Conservation (phyloP, 768 basidiomycete species). For the Ramaria sp. region DNA sequence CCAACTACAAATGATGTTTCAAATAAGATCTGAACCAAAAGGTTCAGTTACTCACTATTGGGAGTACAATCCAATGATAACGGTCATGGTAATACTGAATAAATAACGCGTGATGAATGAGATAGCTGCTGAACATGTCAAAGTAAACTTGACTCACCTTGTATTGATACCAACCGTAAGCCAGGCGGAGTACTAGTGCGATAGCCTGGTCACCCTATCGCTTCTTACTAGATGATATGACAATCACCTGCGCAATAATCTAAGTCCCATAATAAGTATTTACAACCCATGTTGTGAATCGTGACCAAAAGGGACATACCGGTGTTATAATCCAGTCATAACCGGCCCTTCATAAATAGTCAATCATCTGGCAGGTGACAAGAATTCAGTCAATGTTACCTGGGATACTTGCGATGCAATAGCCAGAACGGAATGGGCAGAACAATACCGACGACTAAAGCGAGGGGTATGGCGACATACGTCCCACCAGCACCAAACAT, state of each 20-base stretch:
- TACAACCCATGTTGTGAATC: neutral
- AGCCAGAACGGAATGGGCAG: constrained; percentile 17
- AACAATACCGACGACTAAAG: constrained; percentile 15
- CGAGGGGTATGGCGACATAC: constrained; percentile 16
- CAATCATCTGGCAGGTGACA: neutral
- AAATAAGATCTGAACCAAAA: neutral
- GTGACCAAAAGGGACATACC: neutral
- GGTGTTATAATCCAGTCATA: neutral
- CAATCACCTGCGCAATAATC: neutral
- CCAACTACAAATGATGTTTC: constrained; percentile 6
- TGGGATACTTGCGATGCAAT: constrained; percentile 11
- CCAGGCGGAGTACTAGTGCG: constrained; percentile 17
- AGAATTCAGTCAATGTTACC: neutral
- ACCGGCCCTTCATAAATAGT: neutral
- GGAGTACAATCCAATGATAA: constrained; percentile 16
- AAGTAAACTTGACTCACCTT: neutral
- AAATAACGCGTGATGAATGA: neutral
- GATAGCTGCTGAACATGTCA: neutral
- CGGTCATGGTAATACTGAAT: constrained; percentile 11
- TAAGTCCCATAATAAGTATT: neutral
- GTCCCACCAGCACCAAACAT: constrained; percentile 21
- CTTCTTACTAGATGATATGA: neutral
- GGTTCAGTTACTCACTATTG: constrained; percentile 11
- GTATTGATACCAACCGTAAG: constrained; percentile 16
- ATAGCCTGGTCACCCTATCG: neutral